Conservation (phyloP, 192 early-diverging fungal species). For the Umbelopsis sp. region DNA sequence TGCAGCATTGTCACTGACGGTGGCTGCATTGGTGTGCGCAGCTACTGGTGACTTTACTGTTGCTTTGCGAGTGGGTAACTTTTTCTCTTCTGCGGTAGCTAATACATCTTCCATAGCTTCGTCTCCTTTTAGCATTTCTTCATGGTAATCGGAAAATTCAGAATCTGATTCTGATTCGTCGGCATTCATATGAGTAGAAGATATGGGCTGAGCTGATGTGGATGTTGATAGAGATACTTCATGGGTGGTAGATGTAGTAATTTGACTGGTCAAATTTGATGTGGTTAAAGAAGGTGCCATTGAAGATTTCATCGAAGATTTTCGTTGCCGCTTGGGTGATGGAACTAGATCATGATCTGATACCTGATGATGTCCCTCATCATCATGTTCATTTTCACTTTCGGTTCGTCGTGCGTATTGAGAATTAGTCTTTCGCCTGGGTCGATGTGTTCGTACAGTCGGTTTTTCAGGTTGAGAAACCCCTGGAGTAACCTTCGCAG, state of each 20-base stretch:
- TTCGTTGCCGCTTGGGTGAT: background rate
- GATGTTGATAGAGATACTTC: no score
- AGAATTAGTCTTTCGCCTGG: conserved; percentile 6
- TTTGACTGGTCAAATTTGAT: background rate
- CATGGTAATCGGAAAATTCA: conserved; percentile 56
- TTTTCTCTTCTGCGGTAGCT: background rate
- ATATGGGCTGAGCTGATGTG: no score
- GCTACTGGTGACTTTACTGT: background rate
- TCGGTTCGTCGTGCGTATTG: background rate
- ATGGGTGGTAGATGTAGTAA: no score
- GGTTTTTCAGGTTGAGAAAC: background rate
- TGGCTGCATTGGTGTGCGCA: background rate
- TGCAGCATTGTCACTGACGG: no score
- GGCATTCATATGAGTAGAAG: conserved; percentile 21
- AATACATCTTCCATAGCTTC: conserved; percentile 15
- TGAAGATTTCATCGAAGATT: background rate
- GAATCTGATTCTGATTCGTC: conserved; percentile 39
- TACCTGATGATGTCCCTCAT: background rate
- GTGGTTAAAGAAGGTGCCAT: conserved; percentile 2
- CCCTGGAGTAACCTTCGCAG: background rate
- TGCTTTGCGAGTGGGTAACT: background rate
- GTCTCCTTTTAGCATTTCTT: conserved; percentile 64
- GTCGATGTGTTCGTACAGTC: background rate
- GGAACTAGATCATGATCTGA: background rate
- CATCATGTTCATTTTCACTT: background rate